Evolutionary conservation across 495 filamentous ascomycete genomes (phyloP).

Genomic region (Aspergillus saccharolyticus): DNA sequence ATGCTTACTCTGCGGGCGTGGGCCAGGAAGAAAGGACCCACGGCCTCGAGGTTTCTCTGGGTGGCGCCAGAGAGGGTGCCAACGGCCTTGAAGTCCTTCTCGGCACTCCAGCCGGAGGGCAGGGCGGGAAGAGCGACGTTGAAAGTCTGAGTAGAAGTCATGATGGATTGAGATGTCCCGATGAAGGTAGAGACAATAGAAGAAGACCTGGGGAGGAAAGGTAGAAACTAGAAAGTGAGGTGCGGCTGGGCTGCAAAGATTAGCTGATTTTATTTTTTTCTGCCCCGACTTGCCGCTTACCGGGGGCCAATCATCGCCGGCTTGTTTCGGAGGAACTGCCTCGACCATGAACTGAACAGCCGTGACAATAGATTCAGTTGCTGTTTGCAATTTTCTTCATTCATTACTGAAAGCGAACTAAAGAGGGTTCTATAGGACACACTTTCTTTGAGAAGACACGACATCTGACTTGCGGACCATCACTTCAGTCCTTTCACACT

Average conservation of each 20-base stretch:
- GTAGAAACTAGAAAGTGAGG: no score
- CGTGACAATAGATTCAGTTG: no score
- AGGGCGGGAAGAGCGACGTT: constrained; percentile 66
- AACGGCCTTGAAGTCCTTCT: constrained; percentile 85
- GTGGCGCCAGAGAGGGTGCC: constrained; percentile 63
- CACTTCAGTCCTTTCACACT: background rate
- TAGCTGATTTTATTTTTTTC: constrained; percentile 31
- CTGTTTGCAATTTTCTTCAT: background rate
- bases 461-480: background rate
- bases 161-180: constrained; percentile 22
- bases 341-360: no score
- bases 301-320: constrained; percentile 28
- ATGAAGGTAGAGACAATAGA: constrained; percentile 14
- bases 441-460: no score
- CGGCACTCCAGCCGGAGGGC: constrained; percentile 75
- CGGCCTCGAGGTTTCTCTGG: constrained; percentile 84
- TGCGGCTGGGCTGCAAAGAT: constrained; percentile 9
- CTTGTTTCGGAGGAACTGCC: constrained; percentile 25
- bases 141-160: constrained; percentile 44
- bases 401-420: no score
- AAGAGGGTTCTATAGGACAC: no score
- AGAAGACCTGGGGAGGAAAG: background rate
- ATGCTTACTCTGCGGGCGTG: constrained; percentile 79
- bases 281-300: constrained; percentile 25
- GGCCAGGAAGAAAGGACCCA: constrained; percentile 95